Evolutionary conservation across 768 basidiomycete species (phyloP).

Genomic region (Russula emetica): DNA sequence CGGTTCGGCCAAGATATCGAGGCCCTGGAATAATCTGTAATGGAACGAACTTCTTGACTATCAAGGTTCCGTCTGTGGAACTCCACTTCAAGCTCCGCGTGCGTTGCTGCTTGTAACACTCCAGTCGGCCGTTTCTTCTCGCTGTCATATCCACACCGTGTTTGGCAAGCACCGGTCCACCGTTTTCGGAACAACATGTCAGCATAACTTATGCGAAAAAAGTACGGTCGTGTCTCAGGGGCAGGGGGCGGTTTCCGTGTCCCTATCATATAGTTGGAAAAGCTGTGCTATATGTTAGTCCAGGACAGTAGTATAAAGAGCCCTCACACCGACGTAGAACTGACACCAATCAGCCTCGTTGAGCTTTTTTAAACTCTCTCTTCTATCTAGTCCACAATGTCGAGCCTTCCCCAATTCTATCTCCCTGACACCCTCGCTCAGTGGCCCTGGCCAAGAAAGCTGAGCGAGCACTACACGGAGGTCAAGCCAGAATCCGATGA

Average conservation of each 20-base stretch:
- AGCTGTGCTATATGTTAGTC: not conserved
- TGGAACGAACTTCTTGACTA: too few relatives aligned
- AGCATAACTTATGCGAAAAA: not conserved
- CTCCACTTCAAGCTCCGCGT: too few relatives aligned
- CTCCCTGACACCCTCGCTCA: slow-evolving; percentile 40
- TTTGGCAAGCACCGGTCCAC: too few relatives aligned
- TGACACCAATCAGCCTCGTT: not conserved
- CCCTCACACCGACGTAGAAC: not conserved
- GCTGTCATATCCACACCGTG: too few relatives aligned
- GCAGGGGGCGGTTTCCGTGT: too few relatives aligned
- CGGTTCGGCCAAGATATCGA: too few relatives aligned
- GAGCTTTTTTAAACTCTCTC: not conserved
- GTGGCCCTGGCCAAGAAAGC: slow-evolving; percentile 44
- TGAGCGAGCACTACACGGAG: slow-evolving; percentile 39
- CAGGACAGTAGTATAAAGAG: slow-evolving; percentile 1
- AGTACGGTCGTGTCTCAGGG: not conserved
- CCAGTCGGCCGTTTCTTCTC: too few relatives aligned
- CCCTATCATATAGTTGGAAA: not conserved
- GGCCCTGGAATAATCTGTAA: too few relatives aligned
- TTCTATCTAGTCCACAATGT: not conserved
- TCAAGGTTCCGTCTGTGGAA: too few relatives aligned
- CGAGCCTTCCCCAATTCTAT: slow-evolving; percentile 2
- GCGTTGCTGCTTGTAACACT: too few relatives aligned
- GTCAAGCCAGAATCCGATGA: slow-evolving; percentile 36
- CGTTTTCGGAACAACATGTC: too few relatives aligned